Conservation (phyloP, 805 yeast genomes). For the Yarrowia alimentaria region DNA sequence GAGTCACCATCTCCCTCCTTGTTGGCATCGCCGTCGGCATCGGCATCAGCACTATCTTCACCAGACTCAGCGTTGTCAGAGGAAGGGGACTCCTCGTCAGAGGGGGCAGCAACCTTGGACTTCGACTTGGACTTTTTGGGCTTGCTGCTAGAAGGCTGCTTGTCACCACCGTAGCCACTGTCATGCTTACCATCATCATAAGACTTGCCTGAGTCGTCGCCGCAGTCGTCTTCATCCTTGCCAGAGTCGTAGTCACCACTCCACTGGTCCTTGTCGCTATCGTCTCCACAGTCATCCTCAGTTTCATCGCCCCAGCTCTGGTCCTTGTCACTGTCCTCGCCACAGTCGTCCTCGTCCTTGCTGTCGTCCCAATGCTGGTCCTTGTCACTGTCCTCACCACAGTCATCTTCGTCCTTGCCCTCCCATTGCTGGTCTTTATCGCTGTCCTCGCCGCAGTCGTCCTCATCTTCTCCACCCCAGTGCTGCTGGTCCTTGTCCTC, state of each 20-base stretch:
- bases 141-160: no score
- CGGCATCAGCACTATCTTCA: background rate
- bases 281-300: background rate
- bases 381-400: slow-evolving; percentile 12
- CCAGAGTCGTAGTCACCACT: background rate
- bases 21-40: background rate
- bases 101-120: no score
- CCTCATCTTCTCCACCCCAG: background rate
- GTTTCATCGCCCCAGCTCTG: no score
- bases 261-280: background rate
- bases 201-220: no score
- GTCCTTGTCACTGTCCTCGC: slow-evolving; percentile 7
- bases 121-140: no score
- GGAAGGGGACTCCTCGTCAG: no score
- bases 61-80: background rate
- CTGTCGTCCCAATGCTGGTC: background rate
- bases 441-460: slow-evolving; percentile 12
- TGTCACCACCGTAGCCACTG: no score
- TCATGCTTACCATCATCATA: no score
- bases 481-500: background rate
- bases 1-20: background rate
- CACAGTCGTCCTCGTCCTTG: slow-evolving; percentile 10
- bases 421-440: background rate
- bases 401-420: slow-evolving; percentile 9
- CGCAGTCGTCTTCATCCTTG: background rate